phyloP scores from a whole-genome alignment of 441 rosid genomes.

The Flueggea neowawraea region DNA sequence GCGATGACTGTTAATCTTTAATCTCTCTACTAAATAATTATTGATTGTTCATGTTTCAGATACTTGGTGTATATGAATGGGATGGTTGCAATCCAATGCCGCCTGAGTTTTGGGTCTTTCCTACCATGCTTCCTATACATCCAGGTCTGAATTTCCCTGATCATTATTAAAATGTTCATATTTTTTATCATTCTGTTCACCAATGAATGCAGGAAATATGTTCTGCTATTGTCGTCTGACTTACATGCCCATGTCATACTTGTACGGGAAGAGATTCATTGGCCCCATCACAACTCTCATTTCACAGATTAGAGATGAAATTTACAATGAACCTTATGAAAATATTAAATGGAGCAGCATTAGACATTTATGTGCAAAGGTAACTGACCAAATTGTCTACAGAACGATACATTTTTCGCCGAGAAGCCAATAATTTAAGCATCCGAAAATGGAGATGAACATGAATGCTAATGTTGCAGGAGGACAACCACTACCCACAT shows the following conservation, averaged over 20 bases:
- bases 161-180: too few relatives aligned
- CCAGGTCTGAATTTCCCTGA: constrained; percentile 26
- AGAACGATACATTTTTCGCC: background rate
- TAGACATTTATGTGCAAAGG: constrained; percentile 64
- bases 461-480: constrained; percentile 17
- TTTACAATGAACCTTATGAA: constrained; percentile 26
- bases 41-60: constrained; percentile 6
- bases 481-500: constrained; percentile 43
- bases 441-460: background rate
- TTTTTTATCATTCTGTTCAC: too few relatives aligned
- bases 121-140: constrained; percentile 37
- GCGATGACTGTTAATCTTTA: too few relatives aligned
- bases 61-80: constrained; percentile 57
- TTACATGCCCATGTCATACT: constrained; percentile 72
- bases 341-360: constrained; percentile 13
- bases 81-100: constrained; percentile 55
- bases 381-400: background rate
- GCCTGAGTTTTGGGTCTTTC: constrained; percentile 65
- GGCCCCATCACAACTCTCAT: constrained; percentile 62
- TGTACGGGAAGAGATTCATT: constrained; percentile 64
- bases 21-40: too few relatives aligned
- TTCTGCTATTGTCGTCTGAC: constrained; percentile 60
- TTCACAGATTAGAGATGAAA: constrained; percentile 24
- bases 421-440: background rate
- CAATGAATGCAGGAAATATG: constrained; percentile 45